phyloP scores from a whole-genome alignment of 345 rosid genomes.

The Lumnitzera racemosa region DNA sequence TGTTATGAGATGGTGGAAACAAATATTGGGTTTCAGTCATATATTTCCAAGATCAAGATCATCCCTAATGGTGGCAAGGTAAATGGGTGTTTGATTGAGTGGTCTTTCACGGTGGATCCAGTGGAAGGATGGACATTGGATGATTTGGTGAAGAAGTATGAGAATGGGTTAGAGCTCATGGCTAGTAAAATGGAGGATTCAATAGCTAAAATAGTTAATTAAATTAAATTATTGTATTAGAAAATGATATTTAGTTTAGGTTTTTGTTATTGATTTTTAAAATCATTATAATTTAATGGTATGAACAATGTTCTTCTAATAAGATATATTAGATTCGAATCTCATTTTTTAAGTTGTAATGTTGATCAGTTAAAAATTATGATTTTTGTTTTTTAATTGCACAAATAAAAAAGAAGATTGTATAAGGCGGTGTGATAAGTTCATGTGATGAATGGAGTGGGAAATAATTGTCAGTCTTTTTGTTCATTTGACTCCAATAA shows the following conservation, averaged over 20 bases:
- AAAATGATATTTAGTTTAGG: no score
- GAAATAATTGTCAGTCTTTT: no score
- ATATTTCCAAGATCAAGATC: conserved; percentile 42
- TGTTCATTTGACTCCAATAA: no score
- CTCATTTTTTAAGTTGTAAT: no score
- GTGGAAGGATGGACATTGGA: conserved; percentile 39
- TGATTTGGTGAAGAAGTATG: conserved; percentile 31
- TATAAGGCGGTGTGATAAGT: background rate
- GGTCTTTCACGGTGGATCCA: conserved; percentile 51
- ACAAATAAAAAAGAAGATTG: background rate
- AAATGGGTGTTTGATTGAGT: conserved; percentile 48
- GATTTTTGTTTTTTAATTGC: background rate
- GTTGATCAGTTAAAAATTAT: no score
- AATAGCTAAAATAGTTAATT: background rate
- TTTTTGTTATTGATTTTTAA: no score
- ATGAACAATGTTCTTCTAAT: no score
- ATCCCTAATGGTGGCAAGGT: conserved; percentile 9
- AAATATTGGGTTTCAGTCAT: conserved; percentile 49
- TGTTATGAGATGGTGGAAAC: conserved; percentile 49
- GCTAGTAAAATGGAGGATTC: conserved; percentile 30
- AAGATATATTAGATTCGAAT: no score
- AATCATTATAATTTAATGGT: no score
- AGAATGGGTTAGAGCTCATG: conserved; percentile 23
- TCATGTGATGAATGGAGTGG: no score
- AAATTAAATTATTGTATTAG: no score